phyloP scores from a whole-genome alignment of 1,284 basidiomycete species.

The Fomitopsis palustris region DNA sequence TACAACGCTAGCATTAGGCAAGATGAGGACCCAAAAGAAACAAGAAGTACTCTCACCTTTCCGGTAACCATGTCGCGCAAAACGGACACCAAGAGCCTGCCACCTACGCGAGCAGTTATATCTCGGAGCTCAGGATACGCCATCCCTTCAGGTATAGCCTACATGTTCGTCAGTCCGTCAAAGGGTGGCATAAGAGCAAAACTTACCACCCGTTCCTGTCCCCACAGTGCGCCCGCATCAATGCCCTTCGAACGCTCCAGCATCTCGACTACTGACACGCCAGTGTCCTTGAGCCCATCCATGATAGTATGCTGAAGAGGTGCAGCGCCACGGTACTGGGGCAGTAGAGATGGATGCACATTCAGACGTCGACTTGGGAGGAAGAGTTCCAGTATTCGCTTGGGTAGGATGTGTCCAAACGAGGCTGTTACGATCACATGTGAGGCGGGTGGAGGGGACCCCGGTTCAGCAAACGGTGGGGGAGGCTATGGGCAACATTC shows the following conservation, averaged over 20 bases:
- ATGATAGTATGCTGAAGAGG: slow-evolving; percentile 88
- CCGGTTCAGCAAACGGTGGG: slow-evolving; percentile 35
- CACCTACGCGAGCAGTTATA: slow-evolving; percentile 64
- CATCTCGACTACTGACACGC: slow-evolving; percentile 71
- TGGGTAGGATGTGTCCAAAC: slow-evolving; percentile 86
- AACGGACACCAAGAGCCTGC: slow-evolving; percentile 66
- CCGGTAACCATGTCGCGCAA: slow-evolving; percentile 59
- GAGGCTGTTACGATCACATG: slow-evolving; percentile 86
- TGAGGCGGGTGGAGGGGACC: slow-evolving; percentile 28
- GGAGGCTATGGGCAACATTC: slow-evolving; percentile 32
- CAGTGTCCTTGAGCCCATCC: slow-evolving; percentile 57
- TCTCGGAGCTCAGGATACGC: slow-evolving; percentile 59
- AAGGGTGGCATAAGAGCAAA: not conserved
- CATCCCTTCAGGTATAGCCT: slow-evolving; percentile 47
- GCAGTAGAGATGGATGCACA: slow-evolving; percentile 89
- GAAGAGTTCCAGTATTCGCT: slow-evolving; percentile 65
- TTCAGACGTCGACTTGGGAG: slow-evolving; percentile 69
- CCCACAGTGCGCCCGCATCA: slow-evolving; percentile 63
- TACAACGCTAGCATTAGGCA: not conserved
- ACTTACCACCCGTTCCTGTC: slow-evolving; percentile 39
- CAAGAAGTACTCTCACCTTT: slow-evolving; percentile 35
- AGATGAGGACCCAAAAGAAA: not conserved
- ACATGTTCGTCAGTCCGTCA: not conserved
- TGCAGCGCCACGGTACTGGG: slow-evolving; percentile 86
- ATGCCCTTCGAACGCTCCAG: slow-evolving; percentile 52